phyloP scores from a whole-genome alignment of 805 yeast genomes.

The Hanseniaspora lindneri region DNA sequence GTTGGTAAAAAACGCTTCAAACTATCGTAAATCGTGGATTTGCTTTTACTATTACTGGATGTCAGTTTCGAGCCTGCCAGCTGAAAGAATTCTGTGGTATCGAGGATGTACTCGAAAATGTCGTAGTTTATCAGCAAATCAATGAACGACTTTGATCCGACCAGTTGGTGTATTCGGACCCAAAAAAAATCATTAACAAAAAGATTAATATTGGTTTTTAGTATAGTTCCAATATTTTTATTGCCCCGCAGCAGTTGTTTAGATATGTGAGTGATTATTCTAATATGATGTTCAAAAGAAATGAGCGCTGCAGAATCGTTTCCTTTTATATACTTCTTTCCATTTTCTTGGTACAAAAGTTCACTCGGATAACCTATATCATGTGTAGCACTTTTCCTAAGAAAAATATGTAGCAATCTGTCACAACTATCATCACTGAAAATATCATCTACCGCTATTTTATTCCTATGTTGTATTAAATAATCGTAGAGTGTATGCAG shows the following conservation, averaged over 20 bases:
- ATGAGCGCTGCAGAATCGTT: not conserved
- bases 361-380: not conserved
- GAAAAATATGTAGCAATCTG: not conserved
- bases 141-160: conserved; percentile 35
- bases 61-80: no score
- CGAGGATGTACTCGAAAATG: conserved; percentile 23
- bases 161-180: conserved; percentile 26
- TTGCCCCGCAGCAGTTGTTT: not conserved
- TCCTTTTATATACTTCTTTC: not conserved
- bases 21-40: no score
- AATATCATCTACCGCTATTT: no score
- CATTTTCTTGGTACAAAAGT: not conserved
- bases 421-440: not conserved
- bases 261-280: not conserved
- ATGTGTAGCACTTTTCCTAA: not conserved
- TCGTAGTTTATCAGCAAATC: conserved; percentile 31
- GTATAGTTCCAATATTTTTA: not conserved
- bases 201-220: not conserved
- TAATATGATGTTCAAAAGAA: not conserved
- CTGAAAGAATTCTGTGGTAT: conserved; percentile 20
- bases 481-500: not conserved
- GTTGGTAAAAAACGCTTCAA: not conserved
- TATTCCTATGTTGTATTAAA: not conserved
- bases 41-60: no score
- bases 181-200: conserved; percentile 6